Base-by-base conservation (phyloP, 805 yeast genomes). In the Candida adriatica region DNA sequence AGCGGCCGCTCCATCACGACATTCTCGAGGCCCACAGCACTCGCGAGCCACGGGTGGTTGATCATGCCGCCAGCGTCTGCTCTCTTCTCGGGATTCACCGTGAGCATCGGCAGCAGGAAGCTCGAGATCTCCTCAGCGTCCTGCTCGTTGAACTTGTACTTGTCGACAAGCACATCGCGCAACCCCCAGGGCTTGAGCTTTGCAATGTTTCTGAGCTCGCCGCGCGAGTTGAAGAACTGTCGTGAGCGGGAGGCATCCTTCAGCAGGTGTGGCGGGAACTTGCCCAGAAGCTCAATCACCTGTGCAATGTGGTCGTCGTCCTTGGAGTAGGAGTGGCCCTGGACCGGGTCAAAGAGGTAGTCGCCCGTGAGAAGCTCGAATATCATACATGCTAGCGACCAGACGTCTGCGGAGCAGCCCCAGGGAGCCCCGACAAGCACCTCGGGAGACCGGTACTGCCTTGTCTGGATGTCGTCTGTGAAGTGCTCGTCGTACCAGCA, bases 261-360 rank as follows among this genome's bases (percentile, higher is more conserved):
- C 32, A 80, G 55, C 46, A 79, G 51, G 29, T 66, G 62, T 11
- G 71, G 46, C 2, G 94, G 94, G 33, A 81, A 62, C 19, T 71
- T 67, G 1, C 94, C 90, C 31, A 84, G 53, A 13, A 84, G 63
- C 56, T 90, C 97, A 21, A 92, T 77, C 9, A 90, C 85, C 55
- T 92, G 97, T 0, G 97, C 97, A 47, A 92, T 68, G 56, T 92
- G 98, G 55, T 92, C 98, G 52, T 90, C 96, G 56, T 88, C 95
- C 50, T 88, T 88, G 29, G 79, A 56, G 58, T 85, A 90, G 4
- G 82, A 64, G 34, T 72, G 73, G 1, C 88, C 87, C 41, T 75
- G 74, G 24, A 56, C 59, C 0, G 98, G 98, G 55, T 90, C 96
- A 56, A 90, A 92, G 31, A 92, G 57, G 50, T 88, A 88, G 57